These are phyloP conservation scores for Wallacemonas sp. DNA, from an alignment of 208 protist genomes.

Conservation along the genomic window DNA sequence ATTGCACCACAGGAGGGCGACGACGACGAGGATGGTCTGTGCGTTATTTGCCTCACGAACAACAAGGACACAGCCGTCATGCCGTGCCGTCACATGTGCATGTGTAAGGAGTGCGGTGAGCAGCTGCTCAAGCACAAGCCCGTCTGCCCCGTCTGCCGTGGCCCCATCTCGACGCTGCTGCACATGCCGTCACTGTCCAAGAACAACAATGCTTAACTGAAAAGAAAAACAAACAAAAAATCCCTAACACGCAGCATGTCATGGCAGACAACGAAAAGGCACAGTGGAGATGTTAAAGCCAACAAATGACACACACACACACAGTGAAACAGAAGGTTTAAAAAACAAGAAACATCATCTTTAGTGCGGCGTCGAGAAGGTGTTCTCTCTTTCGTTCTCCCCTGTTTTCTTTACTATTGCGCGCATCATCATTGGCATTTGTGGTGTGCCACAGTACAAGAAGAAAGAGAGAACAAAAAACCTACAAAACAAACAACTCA, in stretches of 20 bases:
- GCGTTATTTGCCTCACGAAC: constrained; percentile 94
- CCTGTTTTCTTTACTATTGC: no score
- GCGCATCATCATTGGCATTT: no score
- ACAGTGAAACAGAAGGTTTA: not conserved
- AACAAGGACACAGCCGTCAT: constrained; percentile 91
- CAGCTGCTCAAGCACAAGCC: constrained; percentile 90
- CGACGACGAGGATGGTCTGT: constrained; percentile 85
- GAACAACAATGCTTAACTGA: constrained; percentile 22
- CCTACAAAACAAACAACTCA: no score
- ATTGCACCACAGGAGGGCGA: constrained; percentile 65
- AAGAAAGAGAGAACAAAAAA: no score
- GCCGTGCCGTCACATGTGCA: constrained; percentile 95
- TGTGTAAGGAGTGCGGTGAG: constrained; percentile 94
- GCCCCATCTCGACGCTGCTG: constrained; percentile 83
- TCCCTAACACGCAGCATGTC: constrained; percentile 6
- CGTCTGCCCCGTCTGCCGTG: constrained; percentile 94
- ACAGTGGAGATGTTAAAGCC: no score
- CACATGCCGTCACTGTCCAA: constrained; percentile 76
- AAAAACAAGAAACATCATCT: no score
- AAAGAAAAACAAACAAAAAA: not conserved
- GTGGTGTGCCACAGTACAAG: no score
- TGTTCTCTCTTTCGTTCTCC: no score
- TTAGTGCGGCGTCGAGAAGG: no score
- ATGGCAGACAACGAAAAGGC: no score
- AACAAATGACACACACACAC: no score